A percentile compares a stretch with the other conserved stretches of the same genome.
These are phyloP conservation scores for Lactarius tabidus DNA, from an alignment of 768 basidiomycete genomes.

Conservation along the genomic window DNA sequence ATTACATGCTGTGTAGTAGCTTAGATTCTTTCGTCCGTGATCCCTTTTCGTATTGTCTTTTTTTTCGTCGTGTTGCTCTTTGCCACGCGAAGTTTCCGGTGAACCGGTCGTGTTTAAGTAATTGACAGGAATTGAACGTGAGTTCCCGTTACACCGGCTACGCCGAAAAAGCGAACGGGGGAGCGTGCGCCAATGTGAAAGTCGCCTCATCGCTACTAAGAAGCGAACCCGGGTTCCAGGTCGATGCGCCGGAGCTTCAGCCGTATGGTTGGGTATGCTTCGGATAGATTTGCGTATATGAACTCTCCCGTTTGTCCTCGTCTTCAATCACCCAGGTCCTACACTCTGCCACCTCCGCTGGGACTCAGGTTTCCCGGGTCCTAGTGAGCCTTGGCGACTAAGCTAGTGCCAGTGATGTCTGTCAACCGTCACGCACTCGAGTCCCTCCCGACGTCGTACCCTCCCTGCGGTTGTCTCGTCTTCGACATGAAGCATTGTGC, in stretches of 20 bases:
- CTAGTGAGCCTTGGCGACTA: slow-evolving; percentile 3
- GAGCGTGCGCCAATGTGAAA: slow-evolving; percentile 11
- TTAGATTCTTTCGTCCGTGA: slow-evolving; percentile 25
- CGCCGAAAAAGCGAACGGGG: slow-evolving; percentile 8
- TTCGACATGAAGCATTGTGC: slow-evolving; percentile 12
- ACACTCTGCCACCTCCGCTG: slow-evolving; percentile 16
- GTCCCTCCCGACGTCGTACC: slow-evolving; percentile 4
- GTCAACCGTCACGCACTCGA: not conserved
- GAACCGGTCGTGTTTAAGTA: slow-evolving; percentile 10
- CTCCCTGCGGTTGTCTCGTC: not conserved
- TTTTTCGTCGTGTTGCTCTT: slow-evolving; percentile 17
- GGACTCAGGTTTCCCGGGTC: slow-evolving; percentile 4
- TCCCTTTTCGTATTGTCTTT: slow-evolving; percentile 23
- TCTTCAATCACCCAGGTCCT: slow-evolving; percentile 12
- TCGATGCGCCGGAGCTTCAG: slow-evolving; percentile 9
- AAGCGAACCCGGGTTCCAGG: slow-evolving; percentile 11
- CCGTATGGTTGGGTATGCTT: slow-evolving; percentile 26
- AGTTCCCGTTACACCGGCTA: slow-evolving; percentile 19
- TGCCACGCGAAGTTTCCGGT: slow-evolving; percentile 10
- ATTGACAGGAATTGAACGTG: slow-evolving; percentile 17
- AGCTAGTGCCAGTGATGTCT: slow-evolving; percentile 13
- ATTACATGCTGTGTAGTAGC: slow-evolving; percentile 43
- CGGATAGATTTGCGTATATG: slow-evolving; percentile 21
- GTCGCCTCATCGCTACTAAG: slow-evolving; percentile 7
- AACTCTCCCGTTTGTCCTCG: not conserved